Base-by-base conservation (phyloP, 768 basidiomycete genomes). In the Suillus brevipes region DNA sequence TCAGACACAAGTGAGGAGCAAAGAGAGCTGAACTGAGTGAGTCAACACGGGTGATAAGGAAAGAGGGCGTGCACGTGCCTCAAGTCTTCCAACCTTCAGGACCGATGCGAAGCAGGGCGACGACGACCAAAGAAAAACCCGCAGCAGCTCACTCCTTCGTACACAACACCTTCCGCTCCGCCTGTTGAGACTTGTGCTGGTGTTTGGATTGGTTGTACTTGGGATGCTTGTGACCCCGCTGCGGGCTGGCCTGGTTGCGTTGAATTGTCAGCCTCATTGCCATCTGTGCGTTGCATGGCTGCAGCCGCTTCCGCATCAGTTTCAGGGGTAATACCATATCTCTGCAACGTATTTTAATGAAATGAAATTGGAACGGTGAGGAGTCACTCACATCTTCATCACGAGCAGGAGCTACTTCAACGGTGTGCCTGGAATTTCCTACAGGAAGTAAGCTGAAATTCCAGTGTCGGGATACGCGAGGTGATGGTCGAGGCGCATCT, bases 301-400 rank as follows among this genome's bases (percentile, higher is more conserved):
- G 49, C 49, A 7, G 23, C 49, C 1, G 23, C 49, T 25, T 25
- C 49, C 1, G 13, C 49, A 10, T 50, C 49, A 25, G 49, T 5
- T 7, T 50, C 49, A 3, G 49, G 49, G 6, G 13, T 10, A 50
- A 50, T 50, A 1, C 49, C 49, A 28, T 50, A 50, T 28, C 49
- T 50, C 49, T 50, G 25, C 25, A 28, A 25, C 14, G 6, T 1
- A 1, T 16, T 25, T 50, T 3, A 28, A 25, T 25, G 25, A 0
- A 1, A 50, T 4, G 13, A 28, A 16, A 28, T 5, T 0, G 6
- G 23, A 50, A 7, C 0, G 7, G 28, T 0, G 49, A 4, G 14
- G 7, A 50, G 25, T 6, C 7, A 8, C 14, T 25, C 6, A 50
- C 49, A 28, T 50, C 7, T 25, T 50, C 25, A 9, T 25, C 25